These are phyloP conservation scores for Aspergillus baeticus DNA, from an alignment of 495 filamentous ascomycete species.

Conservation along the genomic window DNA sequence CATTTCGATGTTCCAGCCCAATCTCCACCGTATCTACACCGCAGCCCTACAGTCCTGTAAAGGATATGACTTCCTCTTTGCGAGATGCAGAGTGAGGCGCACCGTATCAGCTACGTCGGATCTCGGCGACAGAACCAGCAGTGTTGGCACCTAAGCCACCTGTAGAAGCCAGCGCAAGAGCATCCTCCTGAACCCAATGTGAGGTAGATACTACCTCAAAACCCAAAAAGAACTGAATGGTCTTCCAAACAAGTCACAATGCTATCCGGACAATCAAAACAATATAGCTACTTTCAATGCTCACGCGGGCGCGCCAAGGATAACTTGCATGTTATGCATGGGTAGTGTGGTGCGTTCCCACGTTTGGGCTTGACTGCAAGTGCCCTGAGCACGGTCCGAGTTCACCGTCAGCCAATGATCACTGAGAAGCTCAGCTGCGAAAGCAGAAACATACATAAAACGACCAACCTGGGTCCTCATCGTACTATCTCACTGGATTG, in stretches of 20 bases:
- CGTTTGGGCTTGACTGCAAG: not conserved
- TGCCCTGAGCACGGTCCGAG: not conserved
- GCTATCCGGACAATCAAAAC: not conserved
- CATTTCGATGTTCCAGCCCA: not conserved
- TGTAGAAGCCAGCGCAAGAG: no score
- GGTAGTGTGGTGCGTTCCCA: not conserved
- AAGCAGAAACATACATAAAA: not conserved
- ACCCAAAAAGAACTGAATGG: no score
- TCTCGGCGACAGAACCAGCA: not conserved
- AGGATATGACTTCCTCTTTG: not conserved
- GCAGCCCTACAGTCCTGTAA: not conserved
- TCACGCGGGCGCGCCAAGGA: not conserved
- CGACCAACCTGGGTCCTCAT: no score
- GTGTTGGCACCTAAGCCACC: no score
- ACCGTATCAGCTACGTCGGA: not conserved
- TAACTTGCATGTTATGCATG: constrained; percentile 1
- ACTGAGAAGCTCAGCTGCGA: not conserved
- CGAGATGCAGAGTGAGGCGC: not conserved
- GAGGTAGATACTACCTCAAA: no score
- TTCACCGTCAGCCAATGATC: not conserved
- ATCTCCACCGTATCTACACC: not conserved
- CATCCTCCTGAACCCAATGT: no score
- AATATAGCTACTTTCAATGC: not conserved
- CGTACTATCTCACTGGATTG: no score
- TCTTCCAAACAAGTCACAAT: not conserved